phyloP scores from a whole-genome alignment of 73 alveolate genomes.

The Diophrys appendiculata region DNA sequence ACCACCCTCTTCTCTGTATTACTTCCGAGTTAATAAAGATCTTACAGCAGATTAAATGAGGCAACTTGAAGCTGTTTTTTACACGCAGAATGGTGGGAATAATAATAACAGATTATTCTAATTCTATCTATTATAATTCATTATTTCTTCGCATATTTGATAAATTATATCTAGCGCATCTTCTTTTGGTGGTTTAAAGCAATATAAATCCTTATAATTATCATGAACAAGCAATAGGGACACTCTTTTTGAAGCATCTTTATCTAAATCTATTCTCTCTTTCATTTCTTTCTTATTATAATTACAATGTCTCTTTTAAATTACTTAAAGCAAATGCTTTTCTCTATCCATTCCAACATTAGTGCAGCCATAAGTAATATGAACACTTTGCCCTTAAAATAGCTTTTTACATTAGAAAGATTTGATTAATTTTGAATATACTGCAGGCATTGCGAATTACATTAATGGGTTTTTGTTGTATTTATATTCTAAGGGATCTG shows the following conservation, averaged over 20 bases:
- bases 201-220: slow-evolving; percentile 17
- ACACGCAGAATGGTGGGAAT: slow-evolving; percentile 4
- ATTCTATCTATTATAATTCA: no score
- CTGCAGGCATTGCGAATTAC: slow-evolving; percentile 15
- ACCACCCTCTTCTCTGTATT: background rate
- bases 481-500: slow-evolving; percentile 16
- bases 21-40: slow-evolving; percentile 24
- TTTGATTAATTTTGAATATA: slow-evolving; percentile 2
- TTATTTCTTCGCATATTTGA: background rate
- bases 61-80: slow-evolving; percentile 47
- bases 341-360: background rate
- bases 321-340: background rate
- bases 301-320: background rate
- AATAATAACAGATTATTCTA: no score
- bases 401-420: background rate
- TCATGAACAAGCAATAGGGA: slow-evolving; percentile 4
- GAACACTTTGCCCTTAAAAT: background rate
- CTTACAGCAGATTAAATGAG: slow-evolving; percentile 34
- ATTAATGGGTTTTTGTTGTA: background rate
- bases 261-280: background rate
- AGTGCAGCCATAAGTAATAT: background rate
- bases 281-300: background rate
- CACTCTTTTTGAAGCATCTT: background rate
- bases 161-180: background rate
- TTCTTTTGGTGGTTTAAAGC: slow-evolving; percentile 10